These are phyloP conservation scores for Chrysosporium keratinophilum DNA, from an alignment of 2,329 filamentous ascomycete genomes.

Conservation along the genomic window DNA sequence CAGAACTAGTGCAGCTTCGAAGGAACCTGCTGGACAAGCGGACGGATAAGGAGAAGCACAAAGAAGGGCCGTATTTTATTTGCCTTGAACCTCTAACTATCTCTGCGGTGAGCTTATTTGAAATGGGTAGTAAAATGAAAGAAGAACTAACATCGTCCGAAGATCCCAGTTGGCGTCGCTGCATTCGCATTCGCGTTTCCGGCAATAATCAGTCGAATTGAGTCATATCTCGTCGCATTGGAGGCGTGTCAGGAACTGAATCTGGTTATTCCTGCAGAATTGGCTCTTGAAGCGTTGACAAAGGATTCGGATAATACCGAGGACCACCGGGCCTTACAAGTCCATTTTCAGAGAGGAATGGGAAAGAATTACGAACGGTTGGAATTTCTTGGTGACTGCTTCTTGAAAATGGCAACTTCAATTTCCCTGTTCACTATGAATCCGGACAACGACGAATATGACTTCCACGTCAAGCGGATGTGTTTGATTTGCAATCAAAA, in stretches of 20 bases:
- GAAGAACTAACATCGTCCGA: neutral
- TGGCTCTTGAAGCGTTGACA: conserved; percentile 81
- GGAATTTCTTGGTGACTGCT: conserved; percentile 86
- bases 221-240: conserved; percentile 66
- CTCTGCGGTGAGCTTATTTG: conserved; percentile 54
- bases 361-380: conserved; percentile 89
- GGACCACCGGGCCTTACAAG: conserved; percentile 55
- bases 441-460: conserved; percentile 69
- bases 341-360: conserved; percentile 76
- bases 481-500: conserved; percentile 83
- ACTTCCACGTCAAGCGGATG: conserved; percentile 88
- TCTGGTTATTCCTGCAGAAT: conserved; percentile 52
- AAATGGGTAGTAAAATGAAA: neutral
- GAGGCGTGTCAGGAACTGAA: conserved; percentile 61
- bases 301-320: conserved; percentile 82
- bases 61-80: conserved; percentile 50
- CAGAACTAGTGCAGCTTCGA: conserved; percentile 62
- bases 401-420: conserved; percentile 90
- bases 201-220: conserved; percentile 71
- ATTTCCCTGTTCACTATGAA: conserved; percentile 71
- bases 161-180: conserved; percentile 62
- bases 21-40: conserved; percentile 71
- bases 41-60: conserved; percentile 41
- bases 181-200: conserved; percentile 67
- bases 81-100: conserved; percentile 67